A percentile compares a stretch with the other conserved stretches of the same genome.
These are phyloP conservation scores for Colletotrichum acutatum DNA, from an alignment of 2,329 filamentous ascomycete species.

Conservation along the genomic window DNA sequence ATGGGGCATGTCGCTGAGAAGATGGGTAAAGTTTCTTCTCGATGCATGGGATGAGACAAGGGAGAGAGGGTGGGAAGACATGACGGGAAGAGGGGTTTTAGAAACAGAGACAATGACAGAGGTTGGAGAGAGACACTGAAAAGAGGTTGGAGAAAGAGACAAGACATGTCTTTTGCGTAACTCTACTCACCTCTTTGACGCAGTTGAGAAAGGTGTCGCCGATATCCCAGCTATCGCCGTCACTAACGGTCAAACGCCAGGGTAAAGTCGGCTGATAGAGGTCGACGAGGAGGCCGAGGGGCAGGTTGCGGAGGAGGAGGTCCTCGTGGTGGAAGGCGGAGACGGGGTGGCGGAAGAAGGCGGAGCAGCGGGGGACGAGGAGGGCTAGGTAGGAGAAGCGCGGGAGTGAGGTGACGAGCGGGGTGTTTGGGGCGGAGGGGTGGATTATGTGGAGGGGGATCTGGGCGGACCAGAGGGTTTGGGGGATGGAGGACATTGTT, in stretches of 20 bases:
- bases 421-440: conserved; percentile 55
- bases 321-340: conserved; percentile 70
- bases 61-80: background rate
- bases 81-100: background rate
- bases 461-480: conserved; percentile 64
- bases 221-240: conserved; percentile 69
- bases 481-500: conserved; percentile 47
- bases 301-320: conserved; percentile 62
- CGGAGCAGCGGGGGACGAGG: conserved; percentile 63
- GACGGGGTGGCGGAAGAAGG: conserved; percentile 64
- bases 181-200: conserved; percentile 68
- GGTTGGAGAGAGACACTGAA: background rate
- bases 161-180: background rate
- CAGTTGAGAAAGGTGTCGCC: conserved; percentile 72
- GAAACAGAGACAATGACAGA: background rate
- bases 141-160: background rate
- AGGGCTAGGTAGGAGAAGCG: conserved; percentile 70
- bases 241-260: conserved; percentile 65
- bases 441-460: conserved; percentile 67
- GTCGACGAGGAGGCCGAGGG: conserved; percentile 66
- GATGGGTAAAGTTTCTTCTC: background rate
- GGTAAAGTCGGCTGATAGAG: conserved; percentile 66
- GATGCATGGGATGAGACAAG: background rate
- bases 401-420: conserved; percentile 65
- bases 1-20: background rate